phyloP scores from a whole-genome alignment of 2,329 filamentous ascomycete species.

The Rutstroemia sydowiana region DNA sequence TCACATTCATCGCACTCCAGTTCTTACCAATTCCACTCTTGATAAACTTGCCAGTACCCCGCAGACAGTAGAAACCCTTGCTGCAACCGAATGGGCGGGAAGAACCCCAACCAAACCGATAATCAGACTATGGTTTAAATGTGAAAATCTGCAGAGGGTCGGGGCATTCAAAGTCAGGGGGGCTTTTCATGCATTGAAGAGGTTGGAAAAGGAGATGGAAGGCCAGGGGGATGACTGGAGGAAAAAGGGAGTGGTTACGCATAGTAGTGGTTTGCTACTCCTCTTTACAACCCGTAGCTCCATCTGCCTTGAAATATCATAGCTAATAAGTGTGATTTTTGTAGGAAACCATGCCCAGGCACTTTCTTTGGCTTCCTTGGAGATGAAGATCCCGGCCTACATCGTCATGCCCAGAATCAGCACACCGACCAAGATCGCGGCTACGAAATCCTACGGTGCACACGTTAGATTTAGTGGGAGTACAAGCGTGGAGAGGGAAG shows the following conservation, averaged over 20 bases:
- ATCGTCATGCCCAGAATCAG: constrained; percentile 91
- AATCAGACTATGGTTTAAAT: constrained; percentile 84
- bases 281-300: not conserved
- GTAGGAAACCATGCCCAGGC: constrained; percentile 92
- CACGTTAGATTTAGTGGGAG: constrained; percentile 74
- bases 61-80: constrained; percentile 45
- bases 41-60: constrained; percentile 67
- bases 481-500: constrained; percentile 74
- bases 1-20: constrained; percentile 76
- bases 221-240: constrained; percentile 53
- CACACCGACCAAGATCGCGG: constrained; percentile 79
- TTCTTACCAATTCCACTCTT: constrained; percentile 72
- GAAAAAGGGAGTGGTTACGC: constrained; percentile 72
- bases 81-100: constrained; percentile 50
- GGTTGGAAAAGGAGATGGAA: constrained; percentile 57
- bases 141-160: constrained; percentile 84
- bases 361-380: constrained; percentile 73
- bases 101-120: constrained; percentile 53
- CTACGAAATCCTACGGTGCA: constrained; percentile 71
- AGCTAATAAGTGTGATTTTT: not conserved
- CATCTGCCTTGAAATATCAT: not conserved
- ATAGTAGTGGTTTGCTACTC: constrained; percentile 64
- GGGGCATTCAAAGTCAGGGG: constrained; percentile 91
- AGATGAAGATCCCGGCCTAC: constrained; percentile 67
- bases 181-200: constrained; percentile 76